phyloP scores from a whole-genome alignment of 176 grass and related monocot genomes.

The Puya raimondii region DNA sequence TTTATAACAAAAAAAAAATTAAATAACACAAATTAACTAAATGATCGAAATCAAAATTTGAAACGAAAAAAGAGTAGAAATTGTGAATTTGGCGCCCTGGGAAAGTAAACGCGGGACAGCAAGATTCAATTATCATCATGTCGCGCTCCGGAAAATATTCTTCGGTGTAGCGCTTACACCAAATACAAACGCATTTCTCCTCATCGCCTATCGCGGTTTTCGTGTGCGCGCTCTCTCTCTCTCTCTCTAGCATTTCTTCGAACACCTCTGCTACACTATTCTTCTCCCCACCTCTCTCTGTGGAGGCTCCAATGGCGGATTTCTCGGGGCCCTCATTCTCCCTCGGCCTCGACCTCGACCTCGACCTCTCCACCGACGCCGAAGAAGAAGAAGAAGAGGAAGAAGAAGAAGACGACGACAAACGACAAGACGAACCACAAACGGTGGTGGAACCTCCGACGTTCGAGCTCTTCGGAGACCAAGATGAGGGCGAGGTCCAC shows the following conservation, averaged over 20 bases:
- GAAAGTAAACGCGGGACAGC: neutral
- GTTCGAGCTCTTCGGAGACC: conserved; percentile 27
- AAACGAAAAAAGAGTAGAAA: no score
- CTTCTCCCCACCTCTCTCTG: neutral
- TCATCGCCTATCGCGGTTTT: neutral
- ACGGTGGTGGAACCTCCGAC: conserved; percentile 24
- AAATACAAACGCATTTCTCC: no score
- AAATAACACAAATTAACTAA: no score
- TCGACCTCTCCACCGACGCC: conserved; percentile 16
- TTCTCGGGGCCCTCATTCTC: conserved; percentile 62
- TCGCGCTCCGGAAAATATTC: no score
- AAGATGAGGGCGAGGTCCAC: conserved; percentile 23
- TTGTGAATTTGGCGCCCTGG: neutral
- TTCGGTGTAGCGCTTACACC: no score
- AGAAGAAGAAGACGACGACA: conserved; percentile 2
- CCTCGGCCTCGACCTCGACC: conserved; percentile 43
- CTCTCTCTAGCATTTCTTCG: neutral
- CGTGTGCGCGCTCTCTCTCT: neutral
- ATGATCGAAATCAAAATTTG: no score
- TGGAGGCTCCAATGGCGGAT: conserved; percentile 34
- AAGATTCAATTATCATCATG: no score
- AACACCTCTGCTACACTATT: no score
- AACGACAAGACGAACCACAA: neutral
- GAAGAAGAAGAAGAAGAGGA: conserved; percentile 29
- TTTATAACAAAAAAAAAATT: no score